phyloP scores from a whole-genome alignment of 2,329 filamentous ascomycete genomes.

The Diaporthe caulivora region DNA sequence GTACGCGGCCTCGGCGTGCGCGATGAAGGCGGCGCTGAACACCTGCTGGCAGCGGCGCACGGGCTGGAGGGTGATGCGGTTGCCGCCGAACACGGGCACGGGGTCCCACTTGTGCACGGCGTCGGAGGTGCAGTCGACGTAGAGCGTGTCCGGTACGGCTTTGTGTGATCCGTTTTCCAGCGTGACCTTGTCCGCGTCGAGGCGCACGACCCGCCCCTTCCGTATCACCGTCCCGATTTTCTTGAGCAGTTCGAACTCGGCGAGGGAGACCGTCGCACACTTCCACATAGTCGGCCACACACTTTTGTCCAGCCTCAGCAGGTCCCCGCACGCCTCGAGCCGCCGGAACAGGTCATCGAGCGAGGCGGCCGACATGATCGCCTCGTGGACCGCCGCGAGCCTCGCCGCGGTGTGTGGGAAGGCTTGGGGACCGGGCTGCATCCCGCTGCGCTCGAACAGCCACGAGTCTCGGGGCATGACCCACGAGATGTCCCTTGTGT shows the following conservation, averaged over 20 bases:
- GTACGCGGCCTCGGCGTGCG: background rate
- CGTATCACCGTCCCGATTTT: background rate
- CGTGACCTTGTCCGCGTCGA: background rate
- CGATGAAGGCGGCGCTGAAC: slow-evolving; percentile 9
- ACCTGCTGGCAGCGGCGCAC: background rate
- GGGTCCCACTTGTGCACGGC: background rate
- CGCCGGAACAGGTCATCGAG: background rate
- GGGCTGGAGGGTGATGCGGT: background rate
- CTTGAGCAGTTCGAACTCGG: background rate
- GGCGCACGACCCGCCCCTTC: background rate
- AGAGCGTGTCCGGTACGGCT: background rate
- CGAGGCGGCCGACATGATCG: background rate
- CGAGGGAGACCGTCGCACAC: background rate
- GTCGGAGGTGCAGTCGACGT: slow-evolving; percentile 5
- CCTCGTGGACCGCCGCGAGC: background rate
- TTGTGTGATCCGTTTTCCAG: background rate
- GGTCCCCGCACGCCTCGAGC: background rate
- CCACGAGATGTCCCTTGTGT: background rate
- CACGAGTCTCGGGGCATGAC: background rate
- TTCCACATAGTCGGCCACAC: background rate
- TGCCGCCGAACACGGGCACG: background rate
- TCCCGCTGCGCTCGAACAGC: too few species aligned
- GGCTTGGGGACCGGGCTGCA: background rate
- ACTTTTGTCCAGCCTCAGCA: background rate
- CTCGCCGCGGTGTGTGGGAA: too few species aligned